Evolutionary conservation across 2,329 filamentous ascomycete genomes (phyloP).

Genomic region (Phialemoniopsis sp.): DNA sequence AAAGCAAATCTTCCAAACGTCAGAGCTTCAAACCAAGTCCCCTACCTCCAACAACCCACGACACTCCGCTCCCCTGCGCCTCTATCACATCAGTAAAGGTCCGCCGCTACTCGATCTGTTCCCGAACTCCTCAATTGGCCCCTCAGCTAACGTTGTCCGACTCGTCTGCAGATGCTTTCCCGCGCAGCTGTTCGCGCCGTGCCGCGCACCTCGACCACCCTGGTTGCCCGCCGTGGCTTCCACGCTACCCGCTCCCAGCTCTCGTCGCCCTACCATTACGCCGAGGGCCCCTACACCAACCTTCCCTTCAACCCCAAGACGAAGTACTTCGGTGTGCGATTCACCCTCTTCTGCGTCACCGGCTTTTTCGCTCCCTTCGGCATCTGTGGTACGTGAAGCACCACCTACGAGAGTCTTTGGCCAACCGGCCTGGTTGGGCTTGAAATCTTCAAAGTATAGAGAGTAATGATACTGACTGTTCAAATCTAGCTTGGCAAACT

Average conservation of each 20-base stretch:
- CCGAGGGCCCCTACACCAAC: constrained; percentile 92
- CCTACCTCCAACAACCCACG: no score
- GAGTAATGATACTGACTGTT: constrained; percentile 11
- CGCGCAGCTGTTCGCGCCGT: constrained; percentile 60
- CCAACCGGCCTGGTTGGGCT: not conserved
- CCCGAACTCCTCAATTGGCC: constrained; percentile 8
- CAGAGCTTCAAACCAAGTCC: not conserved
- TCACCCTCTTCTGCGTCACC: constrained; percentile 65
- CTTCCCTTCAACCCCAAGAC: constrained; percentile 95
- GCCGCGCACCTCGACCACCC: constrained; percentile 51
- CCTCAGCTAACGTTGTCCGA: not conserved
- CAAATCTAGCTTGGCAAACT: constrained; percentile 42
- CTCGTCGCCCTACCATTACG: constrained; percentile 94
- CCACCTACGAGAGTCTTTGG: not conserved
- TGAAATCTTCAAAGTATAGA: constrained; percentile 3
- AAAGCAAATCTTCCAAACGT: not conserved
- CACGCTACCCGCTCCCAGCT: constrained; percentile 81
- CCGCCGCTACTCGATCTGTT: not conserved
- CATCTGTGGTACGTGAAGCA: constrained; percentile 51
- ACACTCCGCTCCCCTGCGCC: no score
- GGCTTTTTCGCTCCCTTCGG: constrained; percentile 62
- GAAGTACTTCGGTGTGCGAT: constrained; percentile 77
- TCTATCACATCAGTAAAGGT: not conserved
- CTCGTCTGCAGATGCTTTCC: constrained; percentile 70
- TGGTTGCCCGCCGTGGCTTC: constrained; percentile 80